A percentile compares a stretch with the other conserved stretches of the same genome.
These are phyloP conservation scores for Jaapia argillacea DNA, from an alignment of 768 basidiomycete species.

Conservation along the genomic window DNA sequence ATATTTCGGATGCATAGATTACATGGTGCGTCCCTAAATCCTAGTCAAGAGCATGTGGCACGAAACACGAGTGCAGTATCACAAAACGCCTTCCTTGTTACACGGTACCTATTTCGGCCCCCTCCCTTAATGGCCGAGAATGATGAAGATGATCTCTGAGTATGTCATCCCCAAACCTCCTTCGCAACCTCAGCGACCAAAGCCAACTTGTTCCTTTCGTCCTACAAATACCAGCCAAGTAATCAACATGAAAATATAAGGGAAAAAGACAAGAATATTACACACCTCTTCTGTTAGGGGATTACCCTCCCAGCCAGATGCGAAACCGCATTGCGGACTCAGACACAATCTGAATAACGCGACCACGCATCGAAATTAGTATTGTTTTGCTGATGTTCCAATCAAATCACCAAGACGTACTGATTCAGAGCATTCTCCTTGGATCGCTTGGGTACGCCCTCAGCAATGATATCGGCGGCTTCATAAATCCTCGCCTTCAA, in stretches of 20 bases:
- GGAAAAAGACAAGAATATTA: neutral
- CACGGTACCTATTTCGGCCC: too few relatives aligned
- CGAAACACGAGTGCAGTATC: too few relatives aligned
- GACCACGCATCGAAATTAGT: too few relatives aligned
- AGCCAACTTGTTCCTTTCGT: slow-evolving; percentile 25
- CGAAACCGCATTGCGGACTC: slow-evolving; percentile 44
- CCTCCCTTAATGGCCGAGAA: too few relatives aligned
- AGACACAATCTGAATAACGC: slow-evolving; percentile 22
- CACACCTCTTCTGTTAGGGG: slow-evolving; percentile 15
- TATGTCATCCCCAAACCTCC: slow-evolving; percentile 27
- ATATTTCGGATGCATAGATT: too few relatives aligned
- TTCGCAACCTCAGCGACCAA: slow-evolving; percentile 26
- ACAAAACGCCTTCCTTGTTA: too few relatives aligned
- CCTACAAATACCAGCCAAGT: too few relatives aligned
- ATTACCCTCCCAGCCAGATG: slow-evolving; percentile 36
- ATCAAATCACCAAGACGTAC: slow-evolving; percentile 16
- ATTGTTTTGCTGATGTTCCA: too few relatives aligned
- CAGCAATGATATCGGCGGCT: slow-evolving; percentile 32
- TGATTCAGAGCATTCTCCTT: slow-evolving; percentile 30
- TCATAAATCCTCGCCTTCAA: slow-evolving; percentile 29
- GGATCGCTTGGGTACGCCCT: slow-evolving; percentile 24
- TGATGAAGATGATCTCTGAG: too few relatives aligned
- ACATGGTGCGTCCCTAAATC: too few relatives aligned
- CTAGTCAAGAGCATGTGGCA: too few relatives aligned
- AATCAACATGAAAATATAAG: neutral